Base-by-base conservation (phyloP, 345 rosid genomes). In the Alliaria petiolata region DNA sequence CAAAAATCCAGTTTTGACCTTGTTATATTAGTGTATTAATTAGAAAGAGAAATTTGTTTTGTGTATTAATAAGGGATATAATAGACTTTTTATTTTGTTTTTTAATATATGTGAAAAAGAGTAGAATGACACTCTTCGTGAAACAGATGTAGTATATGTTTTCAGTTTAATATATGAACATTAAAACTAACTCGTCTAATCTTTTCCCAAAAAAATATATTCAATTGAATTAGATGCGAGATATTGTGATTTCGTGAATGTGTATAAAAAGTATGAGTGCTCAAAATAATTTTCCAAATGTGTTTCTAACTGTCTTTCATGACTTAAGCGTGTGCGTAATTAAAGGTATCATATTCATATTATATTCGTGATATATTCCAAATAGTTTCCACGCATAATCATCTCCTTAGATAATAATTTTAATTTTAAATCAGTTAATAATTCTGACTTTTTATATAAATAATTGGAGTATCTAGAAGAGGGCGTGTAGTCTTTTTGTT, bases 351-450 rank as follows among this genome's bases (percentile, higher is more conserved):
- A 71, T 40, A 51, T 42, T 71, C 76, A 62, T 71, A 62, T 62
- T 46, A 43, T 62, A 62, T 33, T 53, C 39, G 69, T 71, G 76
- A 62, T 64, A 62, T 53, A 62, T 52, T 62, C 38, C 39, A 62
- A 40, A 62, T 71, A 31, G 69, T 62, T 71, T 71, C 63, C 69
- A 71, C 69, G 62, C 69, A 61, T 52, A 62, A 42, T 62, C 40
- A 61, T 61, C 60, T 33, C 35, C 42, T 53, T 20, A 28, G 51
- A 38, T 7, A 59, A 60, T 47, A 46, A 20, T 35, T 57, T 10
- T 46, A 7, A 44, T 33, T 55, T 58, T 22, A 4, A 34, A 6
- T 46, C 30, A 25, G 47, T 34, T 46, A 22, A 69, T 12, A 13
- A 44, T n/a, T 44, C 6, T 26, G 28, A n/a, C 17, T 14, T 58